phyloP scores from a whole-genome alignment of 2,329 filamentous ascomycete species.

The Fusarium chaquense region DNA sequence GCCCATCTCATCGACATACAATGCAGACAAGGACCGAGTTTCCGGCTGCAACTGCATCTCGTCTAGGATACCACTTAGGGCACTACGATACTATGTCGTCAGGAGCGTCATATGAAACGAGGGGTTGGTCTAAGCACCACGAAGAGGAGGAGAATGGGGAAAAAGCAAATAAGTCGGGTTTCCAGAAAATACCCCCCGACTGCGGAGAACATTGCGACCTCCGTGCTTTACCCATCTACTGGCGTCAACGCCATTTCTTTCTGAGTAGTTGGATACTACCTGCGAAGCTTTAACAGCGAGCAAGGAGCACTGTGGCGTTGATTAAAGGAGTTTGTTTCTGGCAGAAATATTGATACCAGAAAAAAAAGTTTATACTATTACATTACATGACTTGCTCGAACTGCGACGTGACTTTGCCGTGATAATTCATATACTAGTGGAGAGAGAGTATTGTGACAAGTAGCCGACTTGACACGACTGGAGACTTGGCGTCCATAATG shows the following conservation, averaged over 20 bases:
- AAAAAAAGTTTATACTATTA: constrained; percentile 32
- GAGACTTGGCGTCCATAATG: neutral
- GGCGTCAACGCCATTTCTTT: constrained; percentile 43
- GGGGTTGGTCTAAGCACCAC: constrained; percentile 20
- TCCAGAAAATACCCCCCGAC: constrained; percentile 34
- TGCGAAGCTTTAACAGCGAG: constrained; percentile 42
- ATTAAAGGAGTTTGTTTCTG: constrained; percentile 29
- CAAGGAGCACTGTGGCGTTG: constrained; percentile 45
- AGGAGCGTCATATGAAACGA: constrained; percentile 28
- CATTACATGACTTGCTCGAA: neutral
- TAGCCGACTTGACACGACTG: constrained; percentile 10
- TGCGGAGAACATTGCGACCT: constrained; percentile 36
- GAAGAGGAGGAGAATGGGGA: constrained; percentile 18
- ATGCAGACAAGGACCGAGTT: constrained; percentile 4
- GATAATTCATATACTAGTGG: neutral
- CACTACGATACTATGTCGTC: constrained; percentile 31
- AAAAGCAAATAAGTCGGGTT: constrained; percentile 26
- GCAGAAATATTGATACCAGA: constrained; percentile 36
- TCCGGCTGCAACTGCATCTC: constrained; percentile 11
- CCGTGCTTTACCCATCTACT: constrained; percentile 33
- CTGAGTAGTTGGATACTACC: constrained; percentile 36
- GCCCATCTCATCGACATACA: constrained; percentile 14
- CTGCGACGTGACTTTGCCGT: neutral
- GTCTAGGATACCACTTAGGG: constrained; percentile 31
- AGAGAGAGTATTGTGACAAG: constrained; percentile 16